These are phyloP conservation scores for Arxiozyma slooffiae DNA, from an alignment of 1,139 yeast genomes.

Conservation along the genomic window DNA sequence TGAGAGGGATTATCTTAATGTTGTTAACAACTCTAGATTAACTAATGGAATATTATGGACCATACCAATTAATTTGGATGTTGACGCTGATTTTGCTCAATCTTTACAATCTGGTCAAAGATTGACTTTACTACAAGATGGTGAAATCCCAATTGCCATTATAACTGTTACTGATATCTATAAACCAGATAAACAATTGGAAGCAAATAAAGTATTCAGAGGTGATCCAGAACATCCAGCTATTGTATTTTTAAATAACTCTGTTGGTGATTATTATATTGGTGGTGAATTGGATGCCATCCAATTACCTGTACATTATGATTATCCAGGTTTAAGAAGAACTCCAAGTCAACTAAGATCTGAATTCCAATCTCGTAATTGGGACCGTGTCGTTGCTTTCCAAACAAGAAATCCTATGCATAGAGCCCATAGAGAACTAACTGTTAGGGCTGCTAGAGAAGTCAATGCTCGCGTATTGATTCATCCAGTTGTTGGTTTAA, in stretches of 20 bases:
- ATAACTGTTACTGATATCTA: constrained; percentile 71
- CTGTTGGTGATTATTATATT: constrained; percentile 73
- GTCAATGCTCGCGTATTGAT: constrained; percentile 71
- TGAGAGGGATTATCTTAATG: constrained; percentile 74
- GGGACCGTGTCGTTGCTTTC: constrained; percentile 92
- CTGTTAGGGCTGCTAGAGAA: constrained; percentile 87
- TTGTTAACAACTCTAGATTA: constrained; percentile 68
- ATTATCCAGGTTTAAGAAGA: constrained; percentile 76
- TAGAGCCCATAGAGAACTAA: constrained; percentile 92
- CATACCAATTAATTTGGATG: constrained; percentile 86
- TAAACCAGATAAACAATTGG: constrained; percentile 66
- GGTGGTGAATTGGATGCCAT: constrained; percentile 87
- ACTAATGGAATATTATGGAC: constrained; percentile 79
- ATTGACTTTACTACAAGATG: constrained; percentile 75
- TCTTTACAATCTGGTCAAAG: constrained; percentile 47
- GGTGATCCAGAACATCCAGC: constrained; percentile 99
- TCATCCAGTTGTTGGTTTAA: constrained; percentile 94
- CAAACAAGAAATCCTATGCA: constrained; percentile 99
- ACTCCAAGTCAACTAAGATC: constrained; percentile 89
- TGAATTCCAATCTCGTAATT: constrained; percentile 69
- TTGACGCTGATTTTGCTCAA: constrained; percentile 45
- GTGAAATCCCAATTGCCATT: constrained; percentile 71
- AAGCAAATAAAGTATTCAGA: constrained; percentile 77
- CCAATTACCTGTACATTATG: constrained; percentile 79
- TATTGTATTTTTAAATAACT: constrained; percentile 56